Base-by-base conservation (phyloP, 2,329 filamentous ascomycete genomes). In the Stagonosporopsis chrysanthemi region DNA sequence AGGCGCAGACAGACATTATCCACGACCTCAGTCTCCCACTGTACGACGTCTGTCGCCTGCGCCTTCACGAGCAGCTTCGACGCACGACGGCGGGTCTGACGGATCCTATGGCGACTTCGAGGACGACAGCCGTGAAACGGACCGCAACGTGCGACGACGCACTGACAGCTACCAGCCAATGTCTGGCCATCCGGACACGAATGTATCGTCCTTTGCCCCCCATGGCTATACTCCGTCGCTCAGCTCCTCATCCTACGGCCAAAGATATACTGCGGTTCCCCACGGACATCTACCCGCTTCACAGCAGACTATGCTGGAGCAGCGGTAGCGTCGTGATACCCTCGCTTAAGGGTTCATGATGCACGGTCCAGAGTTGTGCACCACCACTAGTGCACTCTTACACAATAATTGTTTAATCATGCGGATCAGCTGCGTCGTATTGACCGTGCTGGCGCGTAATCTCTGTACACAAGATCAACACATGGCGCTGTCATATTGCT, bases 1-100 rank as follows among this genome's bases (percentile, higher is more conserved):
- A 2, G 82, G 83, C 14, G 77, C 76, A 7, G 79, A 82, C 26
- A 72, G 77, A 41, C 79, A 80, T 57, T 80, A 80, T 44, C 75
- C 77, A 17, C 74, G 80, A 36, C 79, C 79, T 2, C 65, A 70
- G 22, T 82, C 80, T 3, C 80, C 80, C 9, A 72, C 78, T 26
- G 63, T 73, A 28, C 69, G 76, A 39, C 68, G 74, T 15, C 39
- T 67, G 2, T 76, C 74, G 7, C 59, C 65, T 4, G 62, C 64
- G n/a, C 69, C 67, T 11, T 75, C 72, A 7, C 66, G 58, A 36
- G 66, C 64, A 6, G 61, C 71, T 8, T 71, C 70, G 33, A 68
- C 63, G 28, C 68, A 62, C n/a, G 70, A 63, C 6, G 68, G 57
- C 17, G 70, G 68, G 12, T 74, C 74, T 29, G 70, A 66, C 22